Conservation (phyloP, 306 rosid species). For the Gleditsia sinensis region DNA sequence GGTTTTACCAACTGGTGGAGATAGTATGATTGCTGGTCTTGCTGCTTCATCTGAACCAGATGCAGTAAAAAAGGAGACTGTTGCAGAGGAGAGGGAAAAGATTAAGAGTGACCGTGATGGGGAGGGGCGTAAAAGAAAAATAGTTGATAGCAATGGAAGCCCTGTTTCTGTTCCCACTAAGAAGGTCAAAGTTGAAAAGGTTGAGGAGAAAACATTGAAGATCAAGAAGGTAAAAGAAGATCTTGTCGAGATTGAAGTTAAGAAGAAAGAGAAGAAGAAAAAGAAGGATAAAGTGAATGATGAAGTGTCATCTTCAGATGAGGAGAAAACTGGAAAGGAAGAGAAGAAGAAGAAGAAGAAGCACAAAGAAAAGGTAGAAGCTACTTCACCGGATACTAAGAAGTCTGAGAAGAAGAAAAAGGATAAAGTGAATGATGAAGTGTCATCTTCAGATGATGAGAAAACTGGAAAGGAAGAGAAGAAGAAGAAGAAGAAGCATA, state of each 20-base stretch:
- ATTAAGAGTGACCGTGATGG: too few species aligned
- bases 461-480: conserved; percentile 28
- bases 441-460: conserved; percentile 37
- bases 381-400: conserved; percentile 40
- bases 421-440: conserved; percentile 41
- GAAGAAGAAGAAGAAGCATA: conserved; percentile 37
- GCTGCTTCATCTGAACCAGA: conserved; percentile 48
- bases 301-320: conserved; percentile 27
- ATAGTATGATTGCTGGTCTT: conserved; percentile 47
- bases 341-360: conserved; percentile 35
- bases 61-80: conserved; percentile 5
- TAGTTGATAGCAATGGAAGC: conserved; percentile 37
- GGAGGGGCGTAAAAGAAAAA: too few species aligned
- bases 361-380: conserved; percentile 34
- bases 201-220: background rate
- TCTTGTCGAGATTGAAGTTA: conserved; percentile 29
- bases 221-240: conserved; percentile 16
- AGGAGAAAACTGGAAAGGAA: conserved; percentile 38
- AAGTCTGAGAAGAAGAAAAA: conserved; percentile 61
- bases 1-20: conserved; percentile 61
- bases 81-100: conserved; percentile 27
- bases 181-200: conserved; percentile 45
- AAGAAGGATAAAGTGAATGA: conserved; percentile 50
- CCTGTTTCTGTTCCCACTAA: conserved; percentile 41
- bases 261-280: conserved; percentile 49